Evolutionary conservation across 1,284 basidiomycete genomes (phyloP).

Genomic region (Mycosarcoma maydis): DNA sequence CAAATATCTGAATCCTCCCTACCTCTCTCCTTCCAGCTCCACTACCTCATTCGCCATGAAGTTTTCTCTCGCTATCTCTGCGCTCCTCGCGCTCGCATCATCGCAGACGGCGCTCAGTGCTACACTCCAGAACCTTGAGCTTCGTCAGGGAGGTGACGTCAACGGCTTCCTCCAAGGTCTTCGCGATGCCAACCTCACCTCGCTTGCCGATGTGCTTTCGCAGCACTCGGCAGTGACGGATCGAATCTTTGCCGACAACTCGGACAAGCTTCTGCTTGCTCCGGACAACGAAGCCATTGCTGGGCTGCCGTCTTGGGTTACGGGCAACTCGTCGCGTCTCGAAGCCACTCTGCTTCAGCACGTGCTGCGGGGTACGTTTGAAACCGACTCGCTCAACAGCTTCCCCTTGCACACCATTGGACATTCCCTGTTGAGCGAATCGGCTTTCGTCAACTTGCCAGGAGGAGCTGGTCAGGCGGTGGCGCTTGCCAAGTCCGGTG

Average conservation of each 20-base stretch:
- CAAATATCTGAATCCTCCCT: too few relatives aligned
- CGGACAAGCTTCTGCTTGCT: constrained; percentile 43
- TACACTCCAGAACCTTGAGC: constrained; percentile 32
- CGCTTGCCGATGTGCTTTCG: constrained; percentile 38
- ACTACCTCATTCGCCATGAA: constrained; percentile 18
- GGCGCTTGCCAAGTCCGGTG: constrained; percentile 28
- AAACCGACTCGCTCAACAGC: constrained; percentile 22
- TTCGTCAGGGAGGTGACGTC: constrained; percentile 43
- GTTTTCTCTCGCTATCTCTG: constrained; percentile 18
- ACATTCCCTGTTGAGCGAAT: constrained; percentile 43
- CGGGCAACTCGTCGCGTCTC: constrained; percentile 39
- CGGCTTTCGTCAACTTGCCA: constrained; percentile 34
- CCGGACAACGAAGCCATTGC: constrained; percentile 46
- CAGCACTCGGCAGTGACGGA: constrained; percentile 43
- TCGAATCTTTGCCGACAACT: constrained; percentile 39
- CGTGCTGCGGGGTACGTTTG: constrained; percentile 44
- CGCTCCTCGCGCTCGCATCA: constrained; percentile 16
- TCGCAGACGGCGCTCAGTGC: constrained; percentile 13
- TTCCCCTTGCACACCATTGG: constrained; percentile 51
- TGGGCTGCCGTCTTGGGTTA: constrained; percentile 42
- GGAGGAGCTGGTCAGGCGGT: constrained; percentile 55
- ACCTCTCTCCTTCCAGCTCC: background rate
- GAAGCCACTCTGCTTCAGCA: constrained; percentile 52
- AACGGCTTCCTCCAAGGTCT: constrained; percentile 40
- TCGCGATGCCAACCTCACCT: constrained; percentile 45